Evolutionary conservation across 768 basidiomycete species (phyloP).

Genomic region (Punctularia strigosozonata): DNA sequence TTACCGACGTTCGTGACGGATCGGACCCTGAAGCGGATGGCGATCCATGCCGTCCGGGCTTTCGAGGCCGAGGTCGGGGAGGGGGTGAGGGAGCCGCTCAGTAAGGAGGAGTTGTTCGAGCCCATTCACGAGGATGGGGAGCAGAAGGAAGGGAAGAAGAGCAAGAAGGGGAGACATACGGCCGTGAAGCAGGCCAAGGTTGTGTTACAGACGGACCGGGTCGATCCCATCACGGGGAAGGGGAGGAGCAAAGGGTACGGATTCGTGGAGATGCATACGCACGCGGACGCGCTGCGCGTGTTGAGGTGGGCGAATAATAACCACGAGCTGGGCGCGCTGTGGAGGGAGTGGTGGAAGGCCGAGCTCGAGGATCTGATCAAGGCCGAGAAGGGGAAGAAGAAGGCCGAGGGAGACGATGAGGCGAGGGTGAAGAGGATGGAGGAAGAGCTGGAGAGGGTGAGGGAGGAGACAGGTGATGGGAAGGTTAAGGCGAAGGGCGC

Average conservation of each 20-base stretch:
- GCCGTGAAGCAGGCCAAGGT: conserved; percentile 87
- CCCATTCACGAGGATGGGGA: conserved; percentile 16
- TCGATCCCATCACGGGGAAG: conserved; percentile 79
- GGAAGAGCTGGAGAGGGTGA: conserved; percentile 33
- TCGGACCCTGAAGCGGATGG: conserved; percentile 79
- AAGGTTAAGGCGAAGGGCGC: conserved; percentile 32
- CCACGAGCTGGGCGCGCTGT: conserved; percentile 44
- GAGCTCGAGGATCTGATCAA: conserved; percentile 53
- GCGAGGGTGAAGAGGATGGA: conserved; percentile 47
- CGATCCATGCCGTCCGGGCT: conserved; percentile 62
- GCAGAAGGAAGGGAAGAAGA: conserved; percentile 14
- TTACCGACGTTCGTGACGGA: conserved; percentile 87
- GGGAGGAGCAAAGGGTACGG: conserved; percentile 91
- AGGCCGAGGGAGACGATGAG: conserved; percentile 33
- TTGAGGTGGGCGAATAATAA: conserved; percentile 95
- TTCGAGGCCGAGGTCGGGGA: conserved; percentile 73
- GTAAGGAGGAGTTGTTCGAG: conserved; percentile 58
- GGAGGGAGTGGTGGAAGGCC: conserved; percentile 78
- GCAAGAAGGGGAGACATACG: conserved; percentile 21
- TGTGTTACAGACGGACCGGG: conserved; percentile 78
- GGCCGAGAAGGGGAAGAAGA: conserved; percentile 34
- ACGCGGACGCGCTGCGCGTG: conserved; percentile 84
- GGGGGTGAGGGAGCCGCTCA: conserved; percentile 47
- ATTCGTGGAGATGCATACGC: conserved; percentile 81
- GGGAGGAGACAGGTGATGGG: conserved; percentile 30